Evolutionary conservation across 2,329 filamentous ascomycete genomes (phyloP).

Genomic region (Xylaria polymorpha): DNA sequence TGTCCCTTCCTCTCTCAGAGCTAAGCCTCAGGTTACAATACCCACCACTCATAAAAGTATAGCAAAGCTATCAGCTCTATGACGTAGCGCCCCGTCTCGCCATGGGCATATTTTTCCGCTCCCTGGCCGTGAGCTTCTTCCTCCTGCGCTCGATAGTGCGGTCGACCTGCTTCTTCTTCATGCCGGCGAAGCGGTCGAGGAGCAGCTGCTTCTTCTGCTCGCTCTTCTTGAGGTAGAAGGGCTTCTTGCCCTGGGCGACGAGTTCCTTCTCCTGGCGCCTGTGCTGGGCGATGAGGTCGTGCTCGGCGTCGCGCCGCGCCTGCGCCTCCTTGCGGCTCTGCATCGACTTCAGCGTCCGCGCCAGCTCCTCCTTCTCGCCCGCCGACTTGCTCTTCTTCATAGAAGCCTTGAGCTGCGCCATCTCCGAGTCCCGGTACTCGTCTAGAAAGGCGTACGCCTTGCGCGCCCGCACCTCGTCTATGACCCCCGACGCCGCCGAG

Average conservation of each 20-base stretch:
- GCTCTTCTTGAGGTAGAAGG: conserved; percentile 91
- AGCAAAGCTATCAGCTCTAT: not conserved
- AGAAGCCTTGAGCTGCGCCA: conserved; percentile 75
- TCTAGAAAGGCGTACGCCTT: conserved; percentile 89
- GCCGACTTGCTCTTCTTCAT: conserved; percentile 66
- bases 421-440: conserved; percentile 86
- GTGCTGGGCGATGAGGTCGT: conserved; percentile 78
- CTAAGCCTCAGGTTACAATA: not conserved
- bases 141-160: conserved; percentile 85
- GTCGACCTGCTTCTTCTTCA: conserved; percentile 88
- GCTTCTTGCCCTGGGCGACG: conserved; percentile 87
- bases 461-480: conserved; percentile 69
- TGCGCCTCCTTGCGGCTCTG: conserved; percentile 80
- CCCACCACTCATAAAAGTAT: not conserved
- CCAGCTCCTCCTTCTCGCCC: conserved; percentile 66
- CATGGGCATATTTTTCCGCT: conserved; percentile 80
- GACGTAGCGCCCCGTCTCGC: conserved; percentile 54
- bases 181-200: conserved; percentile 79
- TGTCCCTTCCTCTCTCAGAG: not conserved
- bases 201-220: conserved; percentile 90
- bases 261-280: conserved; percentile 84
- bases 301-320: conserved; percentile 74
- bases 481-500: conserved; percentile 68
- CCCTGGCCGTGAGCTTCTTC: conserved; percentile 89
- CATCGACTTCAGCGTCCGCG: conserved; percentile 80